phyloP scores from a whole-genome alignment of 306 rosid species.

The Geum urbanum region DNA sequence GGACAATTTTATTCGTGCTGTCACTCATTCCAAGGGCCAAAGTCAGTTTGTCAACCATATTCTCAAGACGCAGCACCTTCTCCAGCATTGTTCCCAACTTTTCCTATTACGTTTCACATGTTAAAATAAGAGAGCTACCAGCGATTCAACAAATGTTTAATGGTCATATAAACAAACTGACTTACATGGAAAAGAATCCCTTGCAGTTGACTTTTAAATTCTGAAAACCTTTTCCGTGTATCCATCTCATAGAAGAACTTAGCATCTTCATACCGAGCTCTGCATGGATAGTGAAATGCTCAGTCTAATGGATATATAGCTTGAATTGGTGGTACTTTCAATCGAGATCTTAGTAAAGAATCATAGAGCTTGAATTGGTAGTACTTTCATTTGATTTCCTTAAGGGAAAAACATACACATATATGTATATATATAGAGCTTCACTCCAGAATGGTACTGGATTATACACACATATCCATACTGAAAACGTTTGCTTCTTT shows the following conservation, averaged over 20 bases:
- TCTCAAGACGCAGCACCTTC: conserved; percentile 72
- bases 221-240: conserved; percentile 61
- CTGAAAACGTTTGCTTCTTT: too few species aligned
- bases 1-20: conserved; percentile 40
- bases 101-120: conserved; percentile 53
- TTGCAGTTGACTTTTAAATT: conserved; percentile 66
- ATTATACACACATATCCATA: too few species aligned
- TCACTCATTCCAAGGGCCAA: conserved; percentile 48
- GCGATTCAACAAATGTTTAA: conserved; percentile 13
- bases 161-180: conserved; percentile 17
- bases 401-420: too few species aligned
- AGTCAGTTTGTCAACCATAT: conserved; percentile 48
- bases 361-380: conserved; percentile 5
- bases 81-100: conserved; percentile 94
- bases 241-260: conserved; percentile 88
- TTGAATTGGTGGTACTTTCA: too few species aligned
- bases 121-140: conserved; percentile 25
- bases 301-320: conserved; percentile 18
- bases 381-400: not conserved
- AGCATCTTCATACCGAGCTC: conserved; percentile 98
- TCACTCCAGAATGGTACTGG: too few species aligned
- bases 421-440: too few species aligned
- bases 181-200: conserved; percentile 88
- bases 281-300: conserved; percentile 36
- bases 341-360: conserved; percentile 15